Conservation (phyloP, 2,329 filamentous ascomycete species). For the Bipolaris cookei region DNA sequence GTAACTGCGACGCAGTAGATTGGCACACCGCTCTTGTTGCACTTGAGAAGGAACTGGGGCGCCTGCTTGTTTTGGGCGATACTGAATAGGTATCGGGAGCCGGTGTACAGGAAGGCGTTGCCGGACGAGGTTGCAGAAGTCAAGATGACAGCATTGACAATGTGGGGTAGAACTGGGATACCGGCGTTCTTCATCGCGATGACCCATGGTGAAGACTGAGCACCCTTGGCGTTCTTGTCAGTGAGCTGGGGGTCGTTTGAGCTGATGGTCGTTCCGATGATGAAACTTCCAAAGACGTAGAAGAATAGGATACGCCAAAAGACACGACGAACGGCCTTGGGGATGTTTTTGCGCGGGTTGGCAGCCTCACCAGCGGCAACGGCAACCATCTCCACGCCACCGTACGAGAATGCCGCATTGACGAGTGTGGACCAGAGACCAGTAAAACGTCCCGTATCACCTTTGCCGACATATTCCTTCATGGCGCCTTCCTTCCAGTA, state of each 20-base stretch:
- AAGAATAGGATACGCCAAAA: slow-evolving; percentile 64
- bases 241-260: slow-evolving; percentile 59
- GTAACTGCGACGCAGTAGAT: slow-evolving; percentile 49
- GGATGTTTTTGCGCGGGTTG: slow-evolving; percentile 53
- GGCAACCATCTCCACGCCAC: slow-evolving; percentile 48
- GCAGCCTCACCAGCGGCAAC: slow-evolving; percentile 47
- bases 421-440: slow-evolving; percentile 63
- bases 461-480: slow-evolving; percentile 58
- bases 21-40: slow-evolving; percentile 54
- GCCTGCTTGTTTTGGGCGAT: slow-evolving; percentile 60
- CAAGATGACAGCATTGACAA: slow-evolving; percentile 79
- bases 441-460: slow-evolving; percentile 67
- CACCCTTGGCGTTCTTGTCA: slow-evolving; percentile 50
- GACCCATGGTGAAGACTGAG: slow-evolving; percentile 54
- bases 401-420: slow-evolving; percentile 56
- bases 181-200: slow-evolving; percentile 73
- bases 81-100: slow-evolving; percentile 60
- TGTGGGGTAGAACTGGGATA: slow-evolving; percentile 69
- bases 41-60: slow-evolving; percentile 59
- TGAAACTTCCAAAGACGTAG: slow-evolving; percentile 59
- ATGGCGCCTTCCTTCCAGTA: slow-evolving; percentile 72
- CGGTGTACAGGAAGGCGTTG: slow-evolving; percentile 68
- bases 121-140: slow-evolving; percentile 73
- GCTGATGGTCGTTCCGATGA: slow-evolving; percentile 66
- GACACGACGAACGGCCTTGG: slow-evolving; percentile 61